Base-by-base conservation (phyloP, 2,329 filamentous ascomycete species). In the Paracamarosporium sp. region DNA sequence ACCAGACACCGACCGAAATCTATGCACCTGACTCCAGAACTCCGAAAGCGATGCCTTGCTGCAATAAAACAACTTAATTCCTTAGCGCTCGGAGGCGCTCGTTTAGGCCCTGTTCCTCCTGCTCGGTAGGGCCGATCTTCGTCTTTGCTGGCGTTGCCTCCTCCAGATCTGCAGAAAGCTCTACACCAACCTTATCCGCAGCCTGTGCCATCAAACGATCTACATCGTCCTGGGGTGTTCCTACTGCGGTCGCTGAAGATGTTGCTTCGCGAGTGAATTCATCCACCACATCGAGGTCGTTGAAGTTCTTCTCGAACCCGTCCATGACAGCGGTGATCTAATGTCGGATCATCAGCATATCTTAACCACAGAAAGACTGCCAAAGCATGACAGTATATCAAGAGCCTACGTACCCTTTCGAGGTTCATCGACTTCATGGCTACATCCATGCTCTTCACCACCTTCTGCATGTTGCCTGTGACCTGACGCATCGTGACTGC, bases 241-340 rank as follows among this genome's bases (percentile, higher is more conserved):
- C 91, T 74, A 81, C 89, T 69, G 78, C 91, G 75, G 92, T 96
- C 35, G 90, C 90, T 59, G 90, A 89, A 22, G 86, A 88, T 61
- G 93, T 94, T 58, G 92, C 91, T 71, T 93, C 92, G 77, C 94
- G 91, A 78, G 95, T 95, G 78, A 93, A 92, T 65, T 88, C 81
- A 8, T 80, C 81, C 38, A 80, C 80, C 40, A 82, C 81, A 59
- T 83, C 81, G 41, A 83, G 73, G 64, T 83, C 80, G 57, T 83
- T 80, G 66, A 83, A 82, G 61, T 83, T 80, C 50, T 82, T 83
- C 71, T 88, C 86, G 69, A 89, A 88, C 52, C 83, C 83, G 66
- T 88, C 86, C 86, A 89, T 89, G 43, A 88, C 85, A 44, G 84
- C 82, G 12, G 85, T 86, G 54, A 89, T 88, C 85, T 86, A 62